These are phyloP conservation scores for Pichia sporocuriosa DNA, from an alignment of 805 yeast genomes.

Conservation along the genomic window DNA sequence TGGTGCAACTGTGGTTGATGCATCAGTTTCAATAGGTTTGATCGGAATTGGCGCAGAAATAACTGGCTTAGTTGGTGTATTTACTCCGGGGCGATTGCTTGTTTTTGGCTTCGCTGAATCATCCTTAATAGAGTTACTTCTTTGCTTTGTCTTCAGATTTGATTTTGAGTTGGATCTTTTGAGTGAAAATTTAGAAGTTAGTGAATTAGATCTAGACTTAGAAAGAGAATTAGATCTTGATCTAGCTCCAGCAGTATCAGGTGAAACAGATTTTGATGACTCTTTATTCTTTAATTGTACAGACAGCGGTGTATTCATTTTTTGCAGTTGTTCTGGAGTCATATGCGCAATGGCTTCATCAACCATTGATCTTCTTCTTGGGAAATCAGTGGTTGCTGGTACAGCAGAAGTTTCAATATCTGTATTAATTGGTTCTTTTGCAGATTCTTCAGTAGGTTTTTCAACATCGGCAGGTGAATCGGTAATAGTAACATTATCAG, in stretches of 20 bases:
- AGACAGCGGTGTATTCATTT: conserved; percentile 26
- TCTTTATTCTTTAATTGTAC: conserved; percentile 28
- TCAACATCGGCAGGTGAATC: not conserved
- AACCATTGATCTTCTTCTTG: conserved; percentile 28
- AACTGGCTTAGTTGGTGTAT: conserved; percentile 13
- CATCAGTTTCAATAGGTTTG: conserved; percentile 7
- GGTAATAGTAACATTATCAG: conserved; percentile 1
- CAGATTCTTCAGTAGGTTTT: not conserved
- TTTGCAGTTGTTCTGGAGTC: conserved; percentile 23
- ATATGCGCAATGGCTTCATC: conserved; percentile 26
- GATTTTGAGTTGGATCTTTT: conserved; percentile 4
- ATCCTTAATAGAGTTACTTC: conserved; percentile 20
- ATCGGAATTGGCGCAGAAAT: conserved; percentile 13
- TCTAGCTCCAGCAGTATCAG: conserved; percentile 11
- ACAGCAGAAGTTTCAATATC: not conserved
- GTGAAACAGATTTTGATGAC: not conserved
- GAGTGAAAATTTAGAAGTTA: conserved; percentile 7
- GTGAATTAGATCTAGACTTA: conserved; percentile 21
- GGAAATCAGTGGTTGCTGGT: conserved; percentile 9
- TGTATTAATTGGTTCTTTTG: not conserved
- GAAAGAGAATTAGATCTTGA: conserved; percentile 16
- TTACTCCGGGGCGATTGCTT: conserved; percentile 8
- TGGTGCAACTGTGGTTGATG: conserved; percentile 9
- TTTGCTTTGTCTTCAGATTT: conserved; percentile 16
- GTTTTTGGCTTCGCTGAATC: conserved; percentile 21